Percentiles rank a stretch among this genome's conserved stretches.
phyloP scores from a whole-genome alignment of 2,329 filamentous ascomycete genomes.

The Aureobasidium sp. region DNA sequence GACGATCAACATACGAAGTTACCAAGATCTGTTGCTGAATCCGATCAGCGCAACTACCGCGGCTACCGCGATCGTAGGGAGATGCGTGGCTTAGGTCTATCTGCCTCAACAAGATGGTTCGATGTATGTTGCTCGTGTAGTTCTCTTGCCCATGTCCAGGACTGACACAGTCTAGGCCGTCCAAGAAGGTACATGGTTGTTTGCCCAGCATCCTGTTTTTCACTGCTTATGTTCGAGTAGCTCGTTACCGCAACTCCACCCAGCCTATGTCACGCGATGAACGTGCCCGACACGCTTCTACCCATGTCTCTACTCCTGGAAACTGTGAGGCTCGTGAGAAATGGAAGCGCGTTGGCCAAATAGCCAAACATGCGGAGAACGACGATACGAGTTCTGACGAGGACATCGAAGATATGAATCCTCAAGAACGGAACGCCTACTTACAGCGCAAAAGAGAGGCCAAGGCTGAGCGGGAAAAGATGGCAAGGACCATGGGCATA shows the following conservation, averaged over 20 bases:
- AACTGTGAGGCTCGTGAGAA: slow-evolving; percentile 44
- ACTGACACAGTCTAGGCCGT: slow-evolving; percentile 18
- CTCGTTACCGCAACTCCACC: slow-evolving; percentile 45
- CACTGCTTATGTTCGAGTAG: slow-evolving; percentile 26
- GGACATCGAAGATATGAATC: slow-evolving; percentile 32
- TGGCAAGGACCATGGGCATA: slow-evolving; percentile 71
- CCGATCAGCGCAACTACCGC: slow-evolving; percentile 55
- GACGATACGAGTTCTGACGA: slow-evolving; percentile 50
- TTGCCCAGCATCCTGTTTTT: not conserved
- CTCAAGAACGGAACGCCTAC: slow-evolving; percentile 26
- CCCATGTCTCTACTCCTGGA: slow-evolving; percentile 1
- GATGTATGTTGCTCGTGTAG: slow-evolving; percentile 43
- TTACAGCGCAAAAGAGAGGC: slow-evolving; percentile 36
- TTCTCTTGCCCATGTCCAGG: not conserved
- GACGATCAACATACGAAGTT: slow-evolving; percentile 9
- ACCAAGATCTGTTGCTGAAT: slow-evolving; percentile 21
- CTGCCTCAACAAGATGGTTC: slow-evolving; percentile 62
- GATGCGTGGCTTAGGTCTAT: slow-evolving; percentile 58
- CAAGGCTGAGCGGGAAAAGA: slow-evolving; percentile 51
- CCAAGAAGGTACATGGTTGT: slow-evolving; percentile 22
- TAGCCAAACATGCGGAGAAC: slow-evolving; percentile 62
- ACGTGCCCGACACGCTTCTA: slow-evolving; percentile 19
- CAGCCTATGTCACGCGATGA: slow-evolving; percentile 33
- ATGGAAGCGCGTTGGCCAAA: slow-evolving; percentile 65
- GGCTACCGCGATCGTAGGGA: slow-evolving; percentile 67